Conservation (phyloP, 805 yeast genomes). For the Wickerhamiella musiphila region DNA sequence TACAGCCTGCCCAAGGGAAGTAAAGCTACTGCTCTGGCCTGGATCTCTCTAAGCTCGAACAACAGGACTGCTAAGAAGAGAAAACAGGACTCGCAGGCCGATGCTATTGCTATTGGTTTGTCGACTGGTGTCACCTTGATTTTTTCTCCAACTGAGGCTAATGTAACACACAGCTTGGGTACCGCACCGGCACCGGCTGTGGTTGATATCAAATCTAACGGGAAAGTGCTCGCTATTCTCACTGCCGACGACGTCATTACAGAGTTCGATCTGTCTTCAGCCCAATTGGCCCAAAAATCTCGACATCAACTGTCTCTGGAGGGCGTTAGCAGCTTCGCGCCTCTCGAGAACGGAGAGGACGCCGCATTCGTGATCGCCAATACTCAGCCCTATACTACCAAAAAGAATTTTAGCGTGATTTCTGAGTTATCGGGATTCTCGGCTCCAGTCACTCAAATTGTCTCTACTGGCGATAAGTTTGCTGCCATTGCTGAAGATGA, state of each 20-base stretch:
- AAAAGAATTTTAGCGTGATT: slow-evolving; percentile 22
- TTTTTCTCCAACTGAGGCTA: slow-evolving; percentile 50
- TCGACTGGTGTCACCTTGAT: slow-evolving; percentile 46
- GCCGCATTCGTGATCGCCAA: slow-evolving; percentile 32
- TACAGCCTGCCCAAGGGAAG: slow-evolving; percentile 36
- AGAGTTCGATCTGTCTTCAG: slow-evolving; percentile 45
- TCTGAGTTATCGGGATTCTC: slow-evolving; percentile 58
- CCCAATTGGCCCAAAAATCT: too few species aligned
- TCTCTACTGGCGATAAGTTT: slow-evolving; percentile 29
- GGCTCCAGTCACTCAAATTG: slow-evolving; percentile 39
- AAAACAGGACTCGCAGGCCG: slow-evolving; percentile 23
- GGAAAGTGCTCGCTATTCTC: slow-evolving; percentile 6
- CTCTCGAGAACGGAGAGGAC: slow-evolving; percentile 8
- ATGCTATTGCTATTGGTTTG: slow-evolving; percentile 42
- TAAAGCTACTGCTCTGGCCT: slow-evolving; percentile 31
- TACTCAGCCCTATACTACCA: slow-evolving; percentile 42
- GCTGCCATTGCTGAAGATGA: slow-evolving; percentile 64
- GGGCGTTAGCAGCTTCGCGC: slow-evolving; percentile 15
- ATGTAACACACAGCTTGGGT: slow-evolving; percentile 29
- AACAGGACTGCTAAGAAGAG: slow-evolving; percentile 19
- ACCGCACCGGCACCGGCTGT: slow-evolving; percentile 3
- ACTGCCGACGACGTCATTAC: slow-evolving; percentile 23
- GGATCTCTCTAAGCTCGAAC: slow-evolving; percentile 24
- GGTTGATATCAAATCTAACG: not conserved
- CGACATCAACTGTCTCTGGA: slow-evolving; percentile 29